Percentiles rank a stretch among this genome's conserved stretches.
Conservation (phyloP, 2,329 filamentous ascomycete species). For the Verticillium nubilum region DNA sequence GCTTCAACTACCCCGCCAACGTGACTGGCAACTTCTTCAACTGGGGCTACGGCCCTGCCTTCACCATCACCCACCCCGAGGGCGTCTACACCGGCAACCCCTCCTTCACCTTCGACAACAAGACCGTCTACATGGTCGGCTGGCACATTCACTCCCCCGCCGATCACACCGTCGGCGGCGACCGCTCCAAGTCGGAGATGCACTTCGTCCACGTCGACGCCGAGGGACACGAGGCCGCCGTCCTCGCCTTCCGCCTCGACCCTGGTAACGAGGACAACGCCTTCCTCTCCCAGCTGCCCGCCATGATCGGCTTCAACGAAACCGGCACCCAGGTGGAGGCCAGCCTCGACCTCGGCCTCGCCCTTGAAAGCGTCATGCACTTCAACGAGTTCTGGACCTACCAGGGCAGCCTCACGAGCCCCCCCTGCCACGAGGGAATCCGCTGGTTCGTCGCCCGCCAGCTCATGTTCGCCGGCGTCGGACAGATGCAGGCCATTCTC, state of each 20-base stretch:
- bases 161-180: conserved; percentile 39
- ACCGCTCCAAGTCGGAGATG: conserved; percentile 37
- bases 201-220: conserved; percentile 42
- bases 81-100: conserved; percentile 30
- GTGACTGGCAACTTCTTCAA: conserved; percentile 36
- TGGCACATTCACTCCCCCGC: conserved; percentile 48
- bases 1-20: conserved; percentile 32
- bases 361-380: conserved; percentile 27
- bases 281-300: conserved; percentile 36
- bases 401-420: conserved; percentile 39
- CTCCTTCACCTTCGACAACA: conserved; percentile 36
- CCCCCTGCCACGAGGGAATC: conserved; percentile 39
- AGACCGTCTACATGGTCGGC: conserved; percentile 39
- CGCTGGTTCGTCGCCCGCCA: conserved; percentile 28
- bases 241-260: conserved; percentile 40
- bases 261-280: conserved; percentile 28
- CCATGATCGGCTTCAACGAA: conserved; percentile 31
- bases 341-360: conserved; percentile 22
- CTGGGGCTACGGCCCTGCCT: conserved; percentile 42
- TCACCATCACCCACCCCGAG: conserved; percentile 28
- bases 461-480: conserved; percentile 30
- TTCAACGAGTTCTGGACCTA: conserved; percentile 44
- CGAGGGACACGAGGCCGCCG: conserved; percentile 33
- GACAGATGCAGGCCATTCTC: conserved; percentile 41
- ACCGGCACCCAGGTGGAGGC: conserved; percentile 11